Evolutionary conservation across 2,329 filamentous ascomycete species (phyloP).

Genomic region (Emmonsiellopsis sp.): DNA sequence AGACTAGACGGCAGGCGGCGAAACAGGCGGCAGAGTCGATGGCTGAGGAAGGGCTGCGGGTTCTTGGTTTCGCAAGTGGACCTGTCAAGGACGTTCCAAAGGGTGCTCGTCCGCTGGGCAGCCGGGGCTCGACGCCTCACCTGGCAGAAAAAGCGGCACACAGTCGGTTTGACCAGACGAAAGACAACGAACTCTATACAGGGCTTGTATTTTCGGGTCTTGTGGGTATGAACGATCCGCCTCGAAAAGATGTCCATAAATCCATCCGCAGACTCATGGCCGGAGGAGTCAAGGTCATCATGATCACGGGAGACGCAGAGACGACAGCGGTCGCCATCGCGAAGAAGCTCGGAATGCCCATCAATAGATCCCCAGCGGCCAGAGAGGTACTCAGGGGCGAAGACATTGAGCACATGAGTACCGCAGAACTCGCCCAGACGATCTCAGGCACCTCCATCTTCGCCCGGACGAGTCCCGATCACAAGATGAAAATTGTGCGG

Average conservation of each 20-base stretch:
- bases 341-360: constrained; percentile 86
- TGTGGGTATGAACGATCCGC: constrained; percentile 96
- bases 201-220: constrained; percentile 83
- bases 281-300: constrained; percentile 92
- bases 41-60: constrained; percentile 80
- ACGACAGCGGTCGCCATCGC: constrained; percentile 91
- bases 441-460: constrained; percentile 90
- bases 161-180: constrained; percentile 23
- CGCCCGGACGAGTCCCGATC: constrained; percentile 89
- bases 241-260: constrained; percentile 77
- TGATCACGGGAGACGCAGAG: constrained; percentile 97
- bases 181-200: constrained; percentile 66
- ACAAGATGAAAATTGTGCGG: constrained; percentile 94
- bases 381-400: constrained; percentile 70
- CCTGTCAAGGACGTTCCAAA: constrained; percentile 45
- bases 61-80: constrained; percentile 89
- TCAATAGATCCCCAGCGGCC: constrained; percentile 50
- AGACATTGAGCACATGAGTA: constrained; percentile 87
- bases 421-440: constrained; percentile 71
- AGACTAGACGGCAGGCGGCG: constrained; percentile 63
- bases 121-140: constrained; percentile 42
- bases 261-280: constrained; percentile 86
- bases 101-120: constrained; percentile 40
- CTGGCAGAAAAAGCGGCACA: constrained; percentile 10
- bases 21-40: constrained; percentile 72